Conservation (phyloP, 1,284 basidiomycete species). For the Ceratobasidium sp. region DNA sequence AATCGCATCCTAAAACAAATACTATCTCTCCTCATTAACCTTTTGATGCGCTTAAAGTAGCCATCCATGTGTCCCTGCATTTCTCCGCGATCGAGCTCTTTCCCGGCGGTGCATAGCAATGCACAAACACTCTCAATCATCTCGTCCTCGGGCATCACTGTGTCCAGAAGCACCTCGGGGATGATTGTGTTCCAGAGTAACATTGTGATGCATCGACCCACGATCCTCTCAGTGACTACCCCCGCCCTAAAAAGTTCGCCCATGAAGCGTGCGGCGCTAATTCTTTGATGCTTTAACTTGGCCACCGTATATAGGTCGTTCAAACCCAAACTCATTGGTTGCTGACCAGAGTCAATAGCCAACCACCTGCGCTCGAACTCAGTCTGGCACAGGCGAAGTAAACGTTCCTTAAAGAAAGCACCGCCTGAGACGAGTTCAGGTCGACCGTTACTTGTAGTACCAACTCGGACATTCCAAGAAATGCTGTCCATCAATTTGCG, state of each 20-base stretch:
- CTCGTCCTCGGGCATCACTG: conserved; percentile 61
- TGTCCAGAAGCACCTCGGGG: conserved; percentile 37
- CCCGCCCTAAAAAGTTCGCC: conserved; percentile 69
- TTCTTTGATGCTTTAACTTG: conserved; percentile 61
- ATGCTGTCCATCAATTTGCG: conserved; percentile 93
- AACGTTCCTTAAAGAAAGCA: conserved; percentile 75
- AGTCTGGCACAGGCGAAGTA: conserved; percentile 68
- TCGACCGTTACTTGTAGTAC: conserved; percentile 78
- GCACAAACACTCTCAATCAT: conserved; percentile 68
- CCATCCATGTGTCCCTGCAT: conserved; percentile 60
- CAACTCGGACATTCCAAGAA: conserved; percentile 86
- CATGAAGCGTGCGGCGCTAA: conserved; percentile 61
- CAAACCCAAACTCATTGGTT: conserved; percentile 56
- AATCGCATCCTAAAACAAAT: conserved; percentile 64
- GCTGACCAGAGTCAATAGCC: conserved; percentile 46
- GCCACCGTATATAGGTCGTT: conserved; percentile 69
- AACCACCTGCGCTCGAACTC: conserved; percentile 71
- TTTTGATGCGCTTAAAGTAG: conserved; percentile 63
- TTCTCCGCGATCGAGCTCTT: conserved; percentile 59
- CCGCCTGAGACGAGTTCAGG: conserved; percentile 78
- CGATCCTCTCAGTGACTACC: conserved; percentile 67
- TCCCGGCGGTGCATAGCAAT: conserved; percentile 65
- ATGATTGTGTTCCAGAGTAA: conserved; percentile 57
- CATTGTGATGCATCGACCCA: conserved; percentile 65
- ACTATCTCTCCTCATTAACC: conserved; percentile 55